Evolutionary conservation across 1,284 basidiomycete genomes (phyloP), one percentile per base, ranked within the genome.

Genomic region (Quambalaria eucalypti): DNA sequence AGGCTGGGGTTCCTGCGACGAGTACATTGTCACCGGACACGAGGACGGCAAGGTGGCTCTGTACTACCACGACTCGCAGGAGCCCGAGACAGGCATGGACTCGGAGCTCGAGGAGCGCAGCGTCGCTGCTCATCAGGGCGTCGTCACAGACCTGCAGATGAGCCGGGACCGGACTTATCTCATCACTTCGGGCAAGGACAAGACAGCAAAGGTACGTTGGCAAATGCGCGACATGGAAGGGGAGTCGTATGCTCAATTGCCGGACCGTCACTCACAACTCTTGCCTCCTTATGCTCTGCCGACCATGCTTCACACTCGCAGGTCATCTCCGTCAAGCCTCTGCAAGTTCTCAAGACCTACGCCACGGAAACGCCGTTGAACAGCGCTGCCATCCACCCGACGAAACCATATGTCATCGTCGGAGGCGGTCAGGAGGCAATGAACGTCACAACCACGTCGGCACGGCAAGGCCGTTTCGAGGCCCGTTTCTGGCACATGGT

Each of bases 391-490:
- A 81, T 97, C 50, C 83, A 90, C 16, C 88, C 88, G 0, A 81
- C 82, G 53, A 83, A 85, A 71, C 93, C 92, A 48, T 97, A 91
- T 73, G 62, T 75, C 31, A 70, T 74, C 47, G 61, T 96, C 39
- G 95, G 95, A 52, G 93, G 93, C 78, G 93, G 93, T 54, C 93
- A 97, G 78, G 93, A 97, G 75, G 93, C 93, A 8, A 96, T 93
- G 91, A 87, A 81, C 71, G 93, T 98, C 55, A 97, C 95, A 14
- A 97, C 90, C 4, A 98, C 93, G 1, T 90, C 88, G 5, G 77
- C 85, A 33, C 84, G 93, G 55, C 89, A 95, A 76, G 95, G 93
- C 39, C 93, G 95, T 78, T 99, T 99, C 77, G 95, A 98, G 80
- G 90, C 91, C 2, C 83, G 92, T 48, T 97, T 98, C 81, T 98